Base-by-base conservation (phyloP, 495 filamentous ascomycete genomes). In the Hypoxylon rickii region DNA sequence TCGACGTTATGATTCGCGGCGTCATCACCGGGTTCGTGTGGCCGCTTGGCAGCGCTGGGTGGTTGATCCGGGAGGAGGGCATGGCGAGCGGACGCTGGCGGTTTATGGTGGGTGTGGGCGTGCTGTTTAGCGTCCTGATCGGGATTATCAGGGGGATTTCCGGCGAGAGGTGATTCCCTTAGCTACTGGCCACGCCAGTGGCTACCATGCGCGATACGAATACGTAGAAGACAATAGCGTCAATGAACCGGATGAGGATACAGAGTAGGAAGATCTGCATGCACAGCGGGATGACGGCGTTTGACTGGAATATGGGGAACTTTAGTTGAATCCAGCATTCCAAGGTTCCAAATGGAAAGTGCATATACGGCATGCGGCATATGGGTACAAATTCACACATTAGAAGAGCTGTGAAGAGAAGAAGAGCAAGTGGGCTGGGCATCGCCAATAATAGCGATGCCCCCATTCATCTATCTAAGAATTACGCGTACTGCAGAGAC, bases 21-120 rank as follows among this genome's bases (percentile, higher is more conserved):
- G 90, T 88, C 64, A 72, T 94, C 19, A 89, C 92, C 65, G 94
- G 94, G 16, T 97, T 96, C 73, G 86, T 98, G 67, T 98, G 92
- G 86, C 92, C 94, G 20, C 68, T 97, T 36, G 91, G 88, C 0
- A 90, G 89, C 63, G 77, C 91, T 20, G 85, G 86, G 39, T 96
- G 90, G 91, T 69, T 93, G 68, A 76, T 92, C 40, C 77, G 91
- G 47, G 92, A 97, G 73, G 89, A 95, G 53, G 91, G 91, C 8
- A 85, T 96, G 52, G 96, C 90, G 84, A 88, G 85, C 32, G 82
- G 83, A 73, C 72, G 91, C 64, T 87, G 89, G 79, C 82, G 89
- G 64, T 82, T 95, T 59, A 91, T 92, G 56, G 89, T 96, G 12
- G 83, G 86, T 63, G 82, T 89, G 22, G 94, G 94, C 1, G 79